Conservation (phyloP, 2,329 filamentous ascomycete species). For the Diaporthe nobilis region DNA sequence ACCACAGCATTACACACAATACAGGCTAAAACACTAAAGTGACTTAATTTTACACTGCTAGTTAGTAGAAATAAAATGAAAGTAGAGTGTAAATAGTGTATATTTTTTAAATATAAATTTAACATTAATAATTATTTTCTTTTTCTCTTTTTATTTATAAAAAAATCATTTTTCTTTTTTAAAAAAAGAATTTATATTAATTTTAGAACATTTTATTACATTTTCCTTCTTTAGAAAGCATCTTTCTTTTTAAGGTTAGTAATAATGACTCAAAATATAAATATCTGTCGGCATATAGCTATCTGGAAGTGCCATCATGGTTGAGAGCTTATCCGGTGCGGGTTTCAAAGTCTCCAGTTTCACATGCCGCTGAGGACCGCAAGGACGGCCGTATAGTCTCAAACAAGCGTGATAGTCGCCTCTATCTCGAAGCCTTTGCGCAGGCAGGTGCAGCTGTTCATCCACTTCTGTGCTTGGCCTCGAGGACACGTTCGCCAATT, state of each 20-base stretch:
- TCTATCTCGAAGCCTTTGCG: background rate
- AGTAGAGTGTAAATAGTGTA: background rate
- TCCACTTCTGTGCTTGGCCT: background rate
- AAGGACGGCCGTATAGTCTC: background rate
- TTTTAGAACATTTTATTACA: background rate
- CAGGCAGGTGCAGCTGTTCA: background rate
- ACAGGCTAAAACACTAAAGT: too few species aligned
- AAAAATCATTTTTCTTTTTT: background rate
- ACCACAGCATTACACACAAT: background rate
- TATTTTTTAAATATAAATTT: background rate
- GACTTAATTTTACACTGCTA: background rate
- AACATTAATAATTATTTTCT: background rate
- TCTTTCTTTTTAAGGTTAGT: background rate
- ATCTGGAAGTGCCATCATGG: background rate
- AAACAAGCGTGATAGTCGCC: background rate
- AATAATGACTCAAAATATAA: background rate
- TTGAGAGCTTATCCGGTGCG: too few species aligned
- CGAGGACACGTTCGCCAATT: background rate
- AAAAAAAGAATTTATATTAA: background rate
- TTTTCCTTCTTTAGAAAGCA: background rate
- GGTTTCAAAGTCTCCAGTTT: background rate
- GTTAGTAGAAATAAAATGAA: background rate
- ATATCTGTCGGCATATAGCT: background rate
- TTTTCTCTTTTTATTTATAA: background rate
- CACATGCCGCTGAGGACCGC: background rate